These are phyloP conservation scores for Leccinum uliginosum DNA, from an alignment of 768 basidiomycete genomes.

Conservation along the genomic window DNA sequence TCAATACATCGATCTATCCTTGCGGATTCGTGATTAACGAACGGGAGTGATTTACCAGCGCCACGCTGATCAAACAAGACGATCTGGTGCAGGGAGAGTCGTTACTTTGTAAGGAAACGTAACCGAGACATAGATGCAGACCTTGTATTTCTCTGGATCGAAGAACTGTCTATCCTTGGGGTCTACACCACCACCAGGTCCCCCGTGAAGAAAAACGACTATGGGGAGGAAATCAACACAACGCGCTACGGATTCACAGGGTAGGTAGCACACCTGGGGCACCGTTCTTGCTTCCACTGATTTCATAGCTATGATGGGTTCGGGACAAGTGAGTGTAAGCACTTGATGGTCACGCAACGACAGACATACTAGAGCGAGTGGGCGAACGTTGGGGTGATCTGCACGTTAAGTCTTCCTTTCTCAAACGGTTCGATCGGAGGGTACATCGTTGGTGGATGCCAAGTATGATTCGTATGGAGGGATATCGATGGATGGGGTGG, in stretches of 20 bases:
- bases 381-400: constrained; percentile 39
- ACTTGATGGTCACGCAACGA: constrained; percentile 8
- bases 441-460: constrained; percentile 46
- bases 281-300: constrained; percentile 75
- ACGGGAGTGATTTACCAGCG: constrained; percentile 83
- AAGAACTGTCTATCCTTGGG: constrained; percentile 73
- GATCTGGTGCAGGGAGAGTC: constrained; percentile 46
- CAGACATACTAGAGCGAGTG: constrained; percentile 70
- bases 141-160: constrained; percentile 83
- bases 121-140: constrained; percentile 18
- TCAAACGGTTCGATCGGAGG: constrained; percentile 63
- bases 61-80: constrained; percentile 90
- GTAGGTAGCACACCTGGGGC: constrained; percentile 51
- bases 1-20: constrained; percentile 2
- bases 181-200: constrained; percentile 77
- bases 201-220: constrained; percentile 84
- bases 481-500: constrained; percentile 17
- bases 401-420: constrained; percentile 63
- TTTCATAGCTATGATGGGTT: constrained; percentile 57
- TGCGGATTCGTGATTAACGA: constrained; percentile 25
- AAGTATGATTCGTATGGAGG: neutral
- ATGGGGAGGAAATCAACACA: constrained; percentile 1
- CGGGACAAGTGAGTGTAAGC: neutral
- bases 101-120: constrained; percentile 2
- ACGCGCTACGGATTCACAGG: neutral